Evolutionary conservation across 441 rosid genomes (phyloP), one percentile per base, ranked within the genome.

Genomic region (Erodium moschatum): DNA sequence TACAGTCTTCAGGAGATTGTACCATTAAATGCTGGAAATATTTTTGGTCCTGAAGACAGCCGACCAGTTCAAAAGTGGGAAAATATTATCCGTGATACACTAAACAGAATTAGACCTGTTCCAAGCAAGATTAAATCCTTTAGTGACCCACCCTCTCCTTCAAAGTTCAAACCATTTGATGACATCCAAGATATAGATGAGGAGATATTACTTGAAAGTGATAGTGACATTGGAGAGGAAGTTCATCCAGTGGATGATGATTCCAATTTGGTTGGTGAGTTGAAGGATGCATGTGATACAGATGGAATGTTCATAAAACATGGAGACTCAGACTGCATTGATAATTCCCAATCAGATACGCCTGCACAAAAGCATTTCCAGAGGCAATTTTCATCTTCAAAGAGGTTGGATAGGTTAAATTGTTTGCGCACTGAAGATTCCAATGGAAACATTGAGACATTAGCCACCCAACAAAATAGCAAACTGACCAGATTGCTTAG

Each of bases 71-170:
- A 81, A 8, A 83, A 78, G 78, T 91, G 96, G 98, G 98, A 93
- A 81, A 87, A 81, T 72, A 81, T 88, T 52, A 84, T 93, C 64
- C 91, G 96, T 52, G 88, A 85, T 35, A 77, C 92, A 31, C 80
- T 93, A 48, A 80, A 83, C 70, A 80, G 89, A 81, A 78, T 87
- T 71, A 81, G 76, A 69, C 89, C 86, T 16, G 74, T 79, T 46
- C 65, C 64, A 40, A 50, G 78, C 2, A 85, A 68, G 67, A 78
- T 89, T 66, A 89, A 93, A 71, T 83, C 89, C 81, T 81, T 85
- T 52, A 93, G 98, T 80, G 97, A 93, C 77, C 98, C 97, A 21
- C 86, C 92, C 44, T 89, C 98, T 74, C 98, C 98, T 6, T 88
- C 95, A 58, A 91, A 82, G 76, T 93, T 91, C 67, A 78, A 77